Evolutionary conservation across 805 yeast genomes (phyloP), one percentile per base, ranked within the genome.

Genomic region (Saccharomyces mikatae): DNA sequence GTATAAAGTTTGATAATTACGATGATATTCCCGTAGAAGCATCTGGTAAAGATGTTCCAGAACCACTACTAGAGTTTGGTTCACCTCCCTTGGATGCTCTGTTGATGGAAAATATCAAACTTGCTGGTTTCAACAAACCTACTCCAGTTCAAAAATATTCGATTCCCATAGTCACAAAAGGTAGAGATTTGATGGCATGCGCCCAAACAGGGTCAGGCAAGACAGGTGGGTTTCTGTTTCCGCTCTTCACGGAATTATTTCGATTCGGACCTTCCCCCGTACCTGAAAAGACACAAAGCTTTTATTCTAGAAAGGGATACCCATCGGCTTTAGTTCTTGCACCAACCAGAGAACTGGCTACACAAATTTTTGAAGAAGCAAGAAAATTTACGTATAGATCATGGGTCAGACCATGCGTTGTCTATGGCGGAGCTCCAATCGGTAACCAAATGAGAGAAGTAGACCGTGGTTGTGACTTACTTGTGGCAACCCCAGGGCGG

Each of bases 401-500:
- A 46, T 94, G 99, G 98, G 97, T 94, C 54, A 85, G 83, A 69
- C 94, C 97, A 50, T 83, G 91, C 71, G 98, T 89, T 53, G 96
- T 87, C 29, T 92, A 92, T 75, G 99, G 98, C 77, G 99, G 99
- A 82, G 89, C 97, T 57, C 96, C 90, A 69, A 86, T 90, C 64
- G 84, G 87, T 60, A 69, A 78, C 59, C 99, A 92, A 79, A 80
- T 90, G 68, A 81, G 89, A 75, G 87, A 86, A 68, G 80, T 94
- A 70, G 88, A 85, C 70, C 83, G 86, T 67, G 98, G 99, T 62
- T 91, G 97, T 71, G 97, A 94, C 72, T 78, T 92, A 63, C 78
- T 94, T 62, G 97, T 92, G 59, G 99, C 98, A 58, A 92, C 98
- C 53, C 99, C 99, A 63, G 99, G 98, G 78, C 92, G 99, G 79